Evolutionary conservation across 2,329 filamentous ascomycete genomes (phyloP), one percentile per base, ranked within the genome.

Genomic region (Aspergillus melleus): DNA sequence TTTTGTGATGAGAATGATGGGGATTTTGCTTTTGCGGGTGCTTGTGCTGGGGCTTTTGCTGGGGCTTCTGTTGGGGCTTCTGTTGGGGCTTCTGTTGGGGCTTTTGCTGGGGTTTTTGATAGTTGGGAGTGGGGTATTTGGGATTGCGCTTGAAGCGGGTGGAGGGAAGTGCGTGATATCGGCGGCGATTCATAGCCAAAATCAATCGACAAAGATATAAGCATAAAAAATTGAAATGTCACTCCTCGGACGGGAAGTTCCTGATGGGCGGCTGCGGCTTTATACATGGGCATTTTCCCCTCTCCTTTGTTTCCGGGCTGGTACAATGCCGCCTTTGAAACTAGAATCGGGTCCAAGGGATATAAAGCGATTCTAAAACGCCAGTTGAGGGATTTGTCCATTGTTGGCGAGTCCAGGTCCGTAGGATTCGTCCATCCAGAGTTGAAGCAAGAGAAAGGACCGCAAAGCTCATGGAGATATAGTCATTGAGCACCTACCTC

Each of bases 401-500:
- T 20, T 47, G 44, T 20, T 47, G 44, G 52, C 52, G 11, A 20
- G 39, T 47, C 36, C 36, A 47, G 36, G 24, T n/a, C 30, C 39
- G 42, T 47, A 32, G 42, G n/a, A 47, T 55, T 26, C 53, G 44
- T 49, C 39, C 42, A 16, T 26, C 14, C 20, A 49, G 46, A 36
- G 32, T 42, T 47, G 29, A 53, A 51, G 24, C 44, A 61, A 60
- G 60, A 65, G 61, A 63, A 63, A 67, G 64, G 64, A 64, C 66
- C 66, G 69, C 67, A 57, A 66, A 66, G 65, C 65, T 67, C 66
- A 65, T 62, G 61, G 51, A 59, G 56, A 55, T 57, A 51, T 58
- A 55, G 55, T 63, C 62, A 58, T 66, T 65, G 62, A 64, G 62
- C 68, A 77, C 75, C 69, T 77, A 78, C 75, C 76, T 76, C 73